These are phyloP conservation scores for Kurtzmaniella fragi DNA, from an alignment of 805 yeast genomes.

Conservation along the genomic window DNA sequence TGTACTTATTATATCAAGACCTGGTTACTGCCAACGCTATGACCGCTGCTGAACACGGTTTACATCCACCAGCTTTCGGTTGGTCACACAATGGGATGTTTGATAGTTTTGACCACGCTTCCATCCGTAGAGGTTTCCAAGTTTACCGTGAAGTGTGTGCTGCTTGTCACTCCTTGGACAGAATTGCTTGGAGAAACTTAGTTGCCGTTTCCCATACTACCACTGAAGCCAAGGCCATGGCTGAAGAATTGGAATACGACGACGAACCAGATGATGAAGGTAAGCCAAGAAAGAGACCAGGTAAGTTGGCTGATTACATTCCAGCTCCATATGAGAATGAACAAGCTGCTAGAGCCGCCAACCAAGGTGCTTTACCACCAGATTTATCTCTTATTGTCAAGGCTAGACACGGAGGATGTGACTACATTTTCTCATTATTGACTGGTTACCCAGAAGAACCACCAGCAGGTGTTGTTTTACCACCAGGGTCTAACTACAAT, in stretches of 20 bases:
- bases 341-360: conserved; percentile 99
- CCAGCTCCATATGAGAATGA: conserved; percentile 97
- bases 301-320: conserved; percentile 92
- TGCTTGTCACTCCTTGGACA: conserved; percentile 94
- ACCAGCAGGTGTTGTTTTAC: conserved; percentile 93
- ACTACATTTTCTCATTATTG: conserved; percentile 88
- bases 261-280: conserved; percentile 97
- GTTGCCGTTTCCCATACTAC: conserved; percentile 95
- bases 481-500: conserved; percentile 95
- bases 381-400: conserved; percentile 95
- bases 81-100: conserved; percentile 96
- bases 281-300: conserved; percentile 95
- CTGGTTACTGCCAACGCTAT: conserved; percentile 86
- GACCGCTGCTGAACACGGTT: conserved; percentile 99
- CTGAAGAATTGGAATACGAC: conserved; percentile 95
- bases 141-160: conserved; percentile 99
- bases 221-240: conserved; percentile 85
- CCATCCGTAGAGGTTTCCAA: conserved; percentile 98
- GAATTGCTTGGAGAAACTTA: conserved; percentile 97
- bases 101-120: conserved; percentile 86
- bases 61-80: conserved; percentile 87
- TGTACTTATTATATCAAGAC: conserved; percentile 78
- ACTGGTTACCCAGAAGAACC: conserved; percentile 99
- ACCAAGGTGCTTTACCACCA: conserved; percentile 98
- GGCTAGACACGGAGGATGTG: conserved; percentile 98